phyloP scores from a whole-genome alignment of 2,329 filamentous ascomycete species.

The Apiospora koreana region DNA sequence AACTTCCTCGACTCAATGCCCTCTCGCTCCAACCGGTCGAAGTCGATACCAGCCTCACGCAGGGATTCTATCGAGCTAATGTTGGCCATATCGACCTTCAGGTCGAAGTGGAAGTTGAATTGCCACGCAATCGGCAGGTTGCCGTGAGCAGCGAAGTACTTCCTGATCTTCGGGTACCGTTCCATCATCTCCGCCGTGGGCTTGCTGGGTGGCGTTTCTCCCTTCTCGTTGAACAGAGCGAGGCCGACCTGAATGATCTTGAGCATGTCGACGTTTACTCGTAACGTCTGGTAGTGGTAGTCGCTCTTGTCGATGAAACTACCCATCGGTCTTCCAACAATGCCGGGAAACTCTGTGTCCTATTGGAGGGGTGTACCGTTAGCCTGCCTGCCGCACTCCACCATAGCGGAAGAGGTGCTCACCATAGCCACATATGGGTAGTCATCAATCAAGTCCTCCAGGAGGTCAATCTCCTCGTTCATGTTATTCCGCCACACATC shows the following conservation, averaged over 20 bases:
- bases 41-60: conserved; percentile 90
- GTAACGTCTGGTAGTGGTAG: conserved; percentile 97
- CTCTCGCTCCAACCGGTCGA: conserved; percentile 77
- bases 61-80: conserved; percentile 92
- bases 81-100: conserved; percentile 97
- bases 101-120: conserved; percentile 97
- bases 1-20: conserved; percentile 92
- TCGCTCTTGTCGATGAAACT: conserved; percentile 93
- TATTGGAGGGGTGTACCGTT: conserved; percentile 38
- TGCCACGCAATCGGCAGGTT: conserved; percentile 91
- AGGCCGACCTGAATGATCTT: conserved; percentile 98
- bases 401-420: conserved; percentile 36
- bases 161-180: conserved; percentile 38
- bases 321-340: conserved; percentile 93
- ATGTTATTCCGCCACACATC: conserved; percentile 96
- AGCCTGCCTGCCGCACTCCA: conserved; percentile 20
- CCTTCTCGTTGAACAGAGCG: conserved; percentile 88
- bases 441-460: conserved; percentile 82
- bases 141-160: conserved; percentile 39
- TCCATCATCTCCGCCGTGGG: conserved; percentile 49
- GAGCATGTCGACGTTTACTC: conserved; percentile 94
- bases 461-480: conserved; percentile 82
- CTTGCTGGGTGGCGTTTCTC: conserved; percentile 78
- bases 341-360: conserved; percentile 98
- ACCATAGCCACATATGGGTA: conserved; percentile 99